Evolutionary conservation across 495 filamentous ascomycete species (phyloP).

Genomic region (Paragyromitra xinjiangensis): DNA sequence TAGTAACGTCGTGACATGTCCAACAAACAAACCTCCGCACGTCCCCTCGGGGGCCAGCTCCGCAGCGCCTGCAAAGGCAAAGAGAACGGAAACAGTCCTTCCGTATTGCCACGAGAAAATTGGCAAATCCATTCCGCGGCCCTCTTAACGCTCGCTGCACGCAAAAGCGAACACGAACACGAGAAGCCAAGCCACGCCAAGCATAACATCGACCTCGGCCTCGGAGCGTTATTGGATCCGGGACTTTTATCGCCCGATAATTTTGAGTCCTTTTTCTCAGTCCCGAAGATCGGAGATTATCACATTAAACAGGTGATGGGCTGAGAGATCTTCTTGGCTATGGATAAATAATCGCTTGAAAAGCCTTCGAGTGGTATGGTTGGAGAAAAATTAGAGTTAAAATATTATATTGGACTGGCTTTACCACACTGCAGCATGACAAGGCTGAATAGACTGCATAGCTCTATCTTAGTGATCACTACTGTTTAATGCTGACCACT

Average conservation of each 20-base stretch:
- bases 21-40: neutral
- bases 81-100: neutral
- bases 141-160: too few relatives aligned
- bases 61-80: neutral
- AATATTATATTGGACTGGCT: neutral
- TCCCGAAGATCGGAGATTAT: neutral
- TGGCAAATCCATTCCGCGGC: neutral
- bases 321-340: neutral
- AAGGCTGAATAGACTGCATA: neutral
- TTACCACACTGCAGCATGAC: neutral
- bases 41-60: neutral
- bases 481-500: neutral
- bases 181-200: neutral
- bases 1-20: neutral
- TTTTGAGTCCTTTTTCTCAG: neutral
- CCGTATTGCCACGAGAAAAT: neutral
- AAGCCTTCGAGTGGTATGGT: neutral
- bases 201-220: neutral
- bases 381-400: neutral
- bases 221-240: neutral
- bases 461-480: neutral
- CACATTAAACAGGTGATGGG: neutral
- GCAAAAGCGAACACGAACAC: neutral
- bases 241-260: neutral
- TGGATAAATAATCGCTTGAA: slow-evolving; percentile 6